phyloP scores from a whole-genome alignment of 2,329 filamentous ascomycete species.

The Parascedosporium putredinis region DNA sequence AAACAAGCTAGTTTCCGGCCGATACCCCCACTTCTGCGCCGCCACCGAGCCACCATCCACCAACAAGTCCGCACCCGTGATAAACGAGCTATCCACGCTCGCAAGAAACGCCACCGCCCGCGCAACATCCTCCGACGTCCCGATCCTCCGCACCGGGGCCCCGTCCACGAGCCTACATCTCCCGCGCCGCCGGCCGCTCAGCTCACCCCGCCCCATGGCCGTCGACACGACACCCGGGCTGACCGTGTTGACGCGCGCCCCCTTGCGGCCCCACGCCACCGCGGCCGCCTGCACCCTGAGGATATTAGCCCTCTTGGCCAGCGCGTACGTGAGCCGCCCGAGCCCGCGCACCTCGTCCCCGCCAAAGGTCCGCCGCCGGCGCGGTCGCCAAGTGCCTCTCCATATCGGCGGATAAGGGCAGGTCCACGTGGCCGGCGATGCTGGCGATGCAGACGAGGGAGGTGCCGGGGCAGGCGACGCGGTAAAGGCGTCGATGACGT shows the following conservation, averaged over 20 bases:
- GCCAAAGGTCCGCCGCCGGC: background rate
- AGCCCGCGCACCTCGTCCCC: background rate
- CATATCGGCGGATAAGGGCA: background rate
- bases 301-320: background rate
- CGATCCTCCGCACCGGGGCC: background rate
- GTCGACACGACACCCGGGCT: background rate
- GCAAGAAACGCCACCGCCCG: background rate
- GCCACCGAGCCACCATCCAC: background rate
- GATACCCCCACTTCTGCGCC: background rate
- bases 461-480: conserved; percentile 10
- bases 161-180: background rate
- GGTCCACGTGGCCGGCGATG: conserved; percentile 13
- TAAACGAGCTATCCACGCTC: background rate
- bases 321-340: background rate
- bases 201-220: background rate
- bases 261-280: background rate
- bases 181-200: background rate
- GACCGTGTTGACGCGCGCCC: background rate
- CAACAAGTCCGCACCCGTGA: background rate
- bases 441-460: conserved; percentile 15
- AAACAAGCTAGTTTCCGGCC: background rate
- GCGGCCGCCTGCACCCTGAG: background rate
- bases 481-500: conserved; percentile 15
- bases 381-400: background rate
- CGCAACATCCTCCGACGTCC: background rate